These are phyloP conservation scores for Apiosordaria backusii DNA, from an alignment of 495 filamentous ascomycete species.

Conservation along the genomic window DNA sequence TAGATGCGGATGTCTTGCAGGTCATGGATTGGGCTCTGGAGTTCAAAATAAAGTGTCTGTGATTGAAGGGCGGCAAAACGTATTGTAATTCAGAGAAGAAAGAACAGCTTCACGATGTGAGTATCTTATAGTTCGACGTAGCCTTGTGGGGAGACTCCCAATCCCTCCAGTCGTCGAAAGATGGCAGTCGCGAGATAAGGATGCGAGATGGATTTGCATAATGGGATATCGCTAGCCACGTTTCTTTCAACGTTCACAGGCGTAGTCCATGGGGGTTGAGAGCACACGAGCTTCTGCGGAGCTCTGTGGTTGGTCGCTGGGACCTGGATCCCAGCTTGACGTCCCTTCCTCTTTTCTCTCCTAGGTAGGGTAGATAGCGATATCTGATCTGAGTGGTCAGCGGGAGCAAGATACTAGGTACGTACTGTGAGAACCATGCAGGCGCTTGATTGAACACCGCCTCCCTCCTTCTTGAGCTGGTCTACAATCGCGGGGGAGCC, in stretches of 20 bases:
- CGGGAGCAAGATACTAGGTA: not conserved
- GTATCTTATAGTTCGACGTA: not conserved
- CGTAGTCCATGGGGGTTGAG: not conserved
- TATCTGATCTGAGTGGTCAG: not conserved
- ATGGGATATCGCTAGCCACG: not conserved
- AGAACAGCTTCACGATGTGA: not conserved
- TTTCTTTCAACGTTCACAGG: not conserved
- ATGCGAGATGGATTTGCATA: slow-evolving; percentile 10
- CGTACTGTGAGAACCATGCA: not conserved
- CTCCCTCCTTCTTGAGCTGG: not conserved
- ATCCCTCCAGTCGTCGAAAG: not conserved
- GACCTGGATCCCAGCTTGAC: not conserved
- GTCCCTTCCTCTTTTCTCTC: not conserved
- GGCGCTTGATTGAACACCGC: not conserved
- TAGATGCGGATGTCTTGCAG: not conserved
- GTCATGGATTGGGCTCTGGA: not conserved
- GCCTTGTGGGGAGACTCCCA: not conserved
- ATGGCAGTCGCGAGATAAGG: not conserved
- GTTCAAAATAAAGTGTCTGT: not conserved
- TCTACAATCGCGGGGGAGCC: not conserved
- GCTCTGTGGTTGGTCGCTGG: not conserved
- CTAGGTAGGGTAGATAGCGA: not conserved
- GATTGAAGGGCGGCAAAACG: not conserved
- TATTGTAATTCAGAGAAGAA: not conserved
- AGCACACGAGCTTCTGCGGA: not conserved